Evolutionary conservation across 2,329 filamentous ascomycete genomes (phyloP).

Genomic region (Cercospora zeae-maydis): DNA sequence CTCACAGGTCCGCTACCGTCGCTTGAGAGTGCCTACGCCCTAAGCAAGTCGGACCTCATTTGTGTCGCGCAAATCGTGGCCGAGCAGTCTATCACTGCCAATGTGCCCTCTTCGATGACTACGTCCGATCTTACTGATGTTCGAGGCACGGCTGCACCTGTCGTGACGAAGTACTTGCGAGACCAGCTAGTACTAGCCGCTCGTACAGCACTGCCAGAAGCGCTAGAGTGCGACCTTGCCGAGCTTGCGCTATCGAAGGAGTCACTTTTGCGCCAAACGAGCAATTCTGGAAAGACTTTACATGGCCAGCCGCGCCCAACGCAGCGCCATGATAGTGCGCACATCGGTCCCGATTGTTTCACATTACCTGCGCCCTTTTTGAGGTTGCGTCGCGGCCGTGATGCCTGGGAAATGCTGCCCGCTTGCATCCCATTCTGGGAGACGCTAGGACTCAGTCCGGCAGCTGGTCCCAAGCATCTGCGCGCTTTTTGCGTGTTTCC

Average conservation of each 20-base stretch:
- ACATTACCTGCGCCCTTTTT: conserved; percentile 66
- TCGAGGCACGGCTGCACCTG: neutral
- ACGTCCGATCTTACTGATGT: neutral
- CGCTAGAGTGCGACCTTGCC: conserved; percentile 26
- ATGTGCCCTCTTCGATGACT: neutral
- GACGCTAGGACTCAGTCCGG: conserved; percentile 68
- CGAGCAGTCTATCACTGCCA: conserved; percentile 29
- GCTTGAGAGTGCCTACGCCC: conserved; percentile 20
- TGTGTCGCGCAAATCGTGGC: conserved; percentile 36
- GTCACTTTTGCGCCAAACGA: conserved; percentile 15
- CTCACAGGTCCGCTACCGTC: conserved; percentile 11
- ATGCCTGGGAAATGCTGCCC: conserved; percentile 68
- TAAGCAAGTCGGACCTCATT: conserved; percentile 32
- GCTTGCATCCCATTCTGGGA: conserved; percentile 79
- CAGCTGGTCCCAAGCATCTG: conserved; percentile 67
- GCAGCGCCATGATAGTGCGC: conserved; percentile 29
- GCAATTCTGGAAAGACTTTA: conserved; percentile 19
- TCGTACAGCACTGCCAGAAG: conserved; percentile 17
- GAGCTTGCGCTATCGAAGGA: conserved; percentile 31
- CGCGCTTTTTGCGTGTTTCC: conserved; percentile 69
- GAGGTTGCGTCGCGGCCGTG: conserved; percentile 66
- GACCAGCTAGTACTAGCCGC: neutral
- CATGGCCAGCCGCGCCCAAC: conserved; percentile 34
- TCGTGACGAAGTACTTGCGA: neutral
- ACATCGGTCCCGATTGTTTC: conserved; percentile 47